These are phyloP conservation scores for Polyporus tsugae DNA, from an alignment of 1,284 basidiomycete species.

Conservation along the genomic window DNA sequence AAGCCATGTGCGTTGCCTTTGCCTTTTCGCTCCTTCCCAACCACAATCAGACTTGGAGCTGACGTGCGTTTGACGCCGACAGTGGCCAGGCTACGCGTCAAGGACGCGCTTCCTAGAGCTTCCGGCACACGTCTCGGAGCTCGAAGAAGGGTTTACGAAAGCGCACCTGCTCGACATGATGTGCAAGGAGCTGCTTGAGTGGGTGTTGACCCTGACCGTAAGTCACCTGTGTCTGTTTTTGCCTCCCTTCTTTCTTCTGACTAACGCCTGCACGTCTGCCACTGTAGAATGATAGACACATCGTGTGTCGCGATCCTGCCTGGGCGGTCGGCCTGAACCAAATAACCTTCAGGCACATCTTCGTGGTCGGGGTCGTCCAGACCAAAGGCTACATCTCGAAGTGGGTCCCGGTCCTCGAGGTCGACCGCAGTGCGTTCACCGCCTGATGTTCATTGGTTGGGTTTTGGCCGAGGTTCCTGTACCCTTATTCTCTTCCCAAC, in stretches of 20 bases:
- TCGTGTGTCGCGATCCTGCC: conserved; percentile 19
- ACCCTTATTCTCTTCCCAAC: too few species aligned
- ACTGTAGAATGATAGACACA: conserved; percentile 20
- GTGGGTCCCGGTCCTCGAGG: conserved; percentile 28
- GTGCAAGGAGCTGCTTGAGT: conserved; percentile 23
- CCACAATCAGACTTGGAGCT: neutral
- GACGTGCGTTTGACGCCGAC: neutral
- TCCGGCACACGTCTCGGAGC: conserved; percentile 9
- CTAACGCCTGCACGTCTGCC: neutral
- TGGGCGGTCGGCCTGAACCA: conserved; percentile 26
- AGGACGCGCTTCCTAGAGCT: conserved; percentile 23
- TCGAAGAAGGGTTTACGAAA: conserved; percentile 8
- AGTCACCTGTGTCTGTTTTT: neutral
- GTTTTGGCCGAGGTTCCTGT: too few species aligned
- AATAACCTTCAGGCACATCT: conserved; percentile 29
- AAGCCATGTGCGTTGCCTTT: conserved; percentile 16
- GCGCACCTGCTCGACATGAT: conserved; percentile 27
- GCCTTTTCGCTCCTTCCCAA: neutral
- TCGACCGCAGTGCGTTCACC: conserved; percentile 20
- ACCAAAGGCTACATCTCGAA: conserved; percentile 25
- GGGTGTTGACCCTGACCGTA: conserved; percentile 23
- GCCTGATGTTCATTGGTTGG: neutral
- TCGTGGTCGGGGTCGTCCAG: conserved; percentile 21
- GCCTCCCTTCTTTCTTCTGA: neutral
- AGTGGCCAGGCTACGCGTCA: conserved; percentile 31